A percentile compares a stretch with the other conserved stretches of the same genome.
Conservation (phyloP, 257 asterid genomes). For the Penstemon barbatus region DNA sequence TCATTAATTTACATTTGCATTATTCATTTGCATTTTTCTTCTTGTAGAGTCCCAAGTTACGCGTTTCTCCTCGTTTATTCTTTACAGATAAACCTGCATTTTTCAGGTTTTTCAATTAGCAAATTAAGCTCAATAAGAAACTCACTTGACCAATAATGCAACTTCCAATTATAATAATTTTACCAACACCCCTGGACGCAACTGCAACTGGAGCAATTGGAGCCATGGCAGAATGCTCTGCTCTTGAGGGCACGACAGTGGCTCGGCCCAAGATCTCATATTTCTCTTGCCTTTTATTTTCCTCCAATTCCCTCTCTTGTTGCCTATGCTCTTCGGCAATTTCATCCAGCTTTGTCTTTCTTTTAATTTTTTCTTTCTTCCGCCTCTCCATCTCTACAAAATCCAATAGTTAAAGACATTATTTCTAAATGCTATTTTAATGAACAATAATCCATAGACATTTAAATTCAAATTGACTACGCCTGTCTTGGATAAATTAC, state of each 20-base stretch:
- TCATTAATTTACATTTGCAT: no score
- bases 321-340: constrained; percentile 79
- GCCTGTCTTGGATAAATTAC: no score
- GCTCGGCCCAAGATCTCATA: constrained; percentile 48
- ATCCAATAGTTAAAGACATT: no score
- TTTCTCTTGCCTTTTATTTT: constrained; percentile 45
- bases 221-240: constrained; percentile 34
- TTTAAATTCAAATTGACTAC: no score
- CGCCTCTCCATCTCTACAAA: no score
- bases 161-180: no score
- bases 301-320: constrained; percentile 68
- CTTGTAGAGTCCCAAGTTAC: not conserved
- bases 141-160: no score
- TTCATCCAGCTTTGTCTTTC: constrained; percentile 63
- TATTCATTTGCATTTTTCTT: not conserved
- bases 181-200: not conserved
- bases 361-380: constrained; percentile 41
- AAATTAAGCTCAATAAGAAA: no score
- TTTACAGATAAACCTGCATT: not conserved
- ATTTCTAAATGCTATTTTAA: no score
- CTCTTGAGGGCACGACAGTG: no score
- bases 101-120: no score
- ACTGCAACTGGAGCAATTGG: constrained; percentile 39
- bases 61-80: not conserved
- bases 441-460: no score